Percentiles rank a stretch among this genome's conserved stretches.
phyloP scores from a whole-genome alignment of 2,329 filamentous ascomycete genomes.

The Apiospora saccharicola region DNA sequence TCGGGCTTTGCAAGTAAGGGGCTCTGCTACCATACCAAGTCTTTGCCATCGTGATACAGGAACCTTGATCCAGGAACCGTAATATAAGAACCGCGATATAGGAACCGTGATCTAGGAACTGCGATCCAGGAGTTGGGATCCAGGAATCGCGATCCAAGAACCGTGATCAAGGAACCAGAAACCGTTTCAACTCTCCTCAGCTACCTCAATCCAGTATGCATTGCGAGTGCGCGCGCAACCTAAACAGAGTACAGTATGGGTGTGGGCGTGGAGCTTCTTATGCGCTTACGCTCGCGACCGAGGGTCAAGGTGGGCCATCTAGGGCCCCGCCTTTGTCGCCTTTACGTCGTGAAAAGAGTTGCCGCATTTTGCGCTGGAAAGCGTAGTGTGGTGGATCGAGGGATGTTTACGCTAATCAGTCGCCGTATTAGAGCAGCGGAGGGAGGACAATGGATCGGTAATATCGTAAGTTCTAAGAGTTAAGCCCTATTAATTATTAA shows the following conservation, averaged over 20 bases:
- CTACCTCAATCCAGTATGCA: not conserved
- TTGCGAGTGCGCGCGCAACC: no score
- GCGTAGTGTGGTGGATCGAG: not conserved
- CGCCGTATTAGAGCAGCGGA: not conserved
- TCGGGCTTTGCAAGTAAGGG: no score
- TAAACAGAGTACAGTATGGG: not conserved
- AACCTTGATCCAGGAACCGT: not conserved
- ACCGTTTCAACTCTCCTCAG: not conserved
- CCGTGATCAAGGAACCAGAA: not conserved
- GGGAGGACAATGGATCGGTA: conserved; percentile 9
- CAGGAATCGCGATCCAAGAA: not conserved
- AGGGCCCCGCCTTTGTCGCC: not conserved
- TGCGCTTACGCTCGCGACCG: not conserved
- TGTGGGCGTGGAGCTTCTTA: not conserved
- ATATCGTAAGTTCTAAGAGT: not conserved
- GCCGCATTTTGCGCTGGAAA: conserved; percentile 5
- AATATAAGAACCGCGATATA: not conserved
- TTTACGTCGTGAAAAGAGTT: conserved; percentile 8
- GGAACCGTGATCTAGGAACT: not conserved
- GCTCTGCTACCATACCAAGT: no score
- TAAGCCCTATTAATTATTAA: not conserved
- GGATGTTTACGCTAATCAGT: conserved; percentile 9
- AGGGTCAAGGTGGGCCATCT: not conserved
- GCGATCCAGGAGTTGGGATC: not conserved
- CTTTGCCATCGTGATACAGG: no score